Base-by-base conservation (phyloP, 257 asterid genomes). In the Lycium barbarum region DNA sequence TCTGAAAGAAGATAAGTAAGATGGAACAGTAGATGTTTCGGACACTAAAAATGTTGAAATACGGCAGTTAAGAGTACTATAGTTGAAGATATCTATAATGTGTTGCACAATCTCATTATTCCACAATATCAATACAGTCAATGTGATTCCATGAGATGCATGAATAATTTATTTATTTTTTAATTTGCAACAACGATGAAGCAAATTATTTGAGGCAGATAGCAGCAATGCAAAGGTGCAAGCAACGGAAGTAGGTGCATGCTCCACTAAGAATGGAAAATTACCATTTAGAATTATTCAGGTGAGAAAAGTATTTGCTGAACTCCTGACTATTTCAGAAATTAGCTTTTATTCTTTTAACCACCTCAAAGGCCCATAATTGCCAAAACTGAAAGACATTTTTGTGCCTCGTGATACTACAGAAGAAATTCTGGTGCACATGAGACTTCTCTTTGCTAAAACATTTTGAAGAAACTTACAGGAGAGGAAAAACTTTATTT, bases 301-400 rank as follows among this genome's bases (percentile, higher is more conserved):
- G 38, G 58, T 1, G 40, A 73, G 57, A 43, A 20, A 73, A 47
- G 43, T 47, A 73, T 73, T 47, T 22, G 18, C 61, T 20, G 61
- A 73, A 47, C 38, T 6, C 61, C 20, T 6, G 81, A 73, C n/a
- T 6, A 73, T 73, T 20, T 12, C 58, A 72, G 58, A 47, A 20
- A 73, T 47, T 73, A 73, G 81, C 43, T 47, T 73, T 47, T 73
- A 73, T 38, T 59, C 43, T 47, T 73, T 47, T 73, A 73, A 70
- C 61, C 81, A 73, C 40, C 57, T 73, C 61, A 47, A 20, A 73
- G 58, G 18, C 6, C 13, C 72, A 65, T 26, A 26, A 65, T 26
- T 22, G 72, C 18, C 4, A 65, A 65, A 65, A 65, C 18, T 65
- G 20, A 49, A 45, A 20, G 5, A 20, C 40, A 73, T 11, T 73